Evolutionary conservation across 805 yeast species (phyloP), one percentile per base, ranked within the genome.

Genomic region (Starmerella stigmatis): DNA sequence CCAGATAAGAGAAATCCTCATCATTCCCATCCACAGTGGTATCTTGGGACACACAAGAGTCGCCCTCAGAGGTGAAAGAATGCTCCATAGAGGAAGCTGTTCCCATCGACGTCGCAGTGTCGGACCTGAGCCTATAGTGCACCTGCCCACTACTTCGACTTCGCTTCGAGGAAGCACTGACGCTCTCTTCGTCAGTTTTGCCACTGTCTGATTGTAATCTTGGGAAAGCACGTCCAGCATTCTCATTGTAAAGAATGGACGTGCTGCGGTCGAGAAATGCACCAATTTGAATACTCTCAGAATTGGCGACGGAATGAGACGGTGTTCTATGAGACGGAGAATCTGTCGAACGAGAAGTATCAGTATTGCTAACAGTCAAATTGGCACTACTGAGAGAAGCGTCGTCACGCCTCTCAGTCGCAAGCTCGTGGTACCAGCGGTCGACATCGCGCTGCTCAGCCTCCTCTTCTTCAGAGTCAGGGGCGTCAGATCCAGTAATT

Each of bases 361-460:
- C 26, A 15, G 34, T 34, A 11, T 41, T 45, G 28, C 45, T 43
- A 25, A 43, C 27, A 20, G 43, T 41, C 21, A 31, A 22, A 42
- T 27, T 15, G 19, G 42, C 38, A 30, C 58, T 47, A 41, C 52
- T 53, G 22, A 56, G 49, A 1, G 55, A 49, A 11, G 52, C 58
- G 30, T 53, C 55, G n/a, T 55, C 62, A 5, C 50, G 50, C 4
- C 26, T 22, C 6, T 46, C 23, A 16, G 43, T 49, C 8, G 50
- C 47, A 25, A 59, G 43, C 26, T 51, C 52, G 29, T 55, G 50
- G 45, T 49, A 59, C 66, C 66, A 62, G 13, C 54, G 60, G 22
- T 61, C 63, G 7, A 62, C 64, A 29, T 62, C 64, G 8, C 59
- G 52, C 46, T 60, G 64, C 37, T 59, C 58, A 11, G 52, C 58